Conservation (phyloP, 768 basidiomycete genomes). For the Boletales sp. region DNA sequence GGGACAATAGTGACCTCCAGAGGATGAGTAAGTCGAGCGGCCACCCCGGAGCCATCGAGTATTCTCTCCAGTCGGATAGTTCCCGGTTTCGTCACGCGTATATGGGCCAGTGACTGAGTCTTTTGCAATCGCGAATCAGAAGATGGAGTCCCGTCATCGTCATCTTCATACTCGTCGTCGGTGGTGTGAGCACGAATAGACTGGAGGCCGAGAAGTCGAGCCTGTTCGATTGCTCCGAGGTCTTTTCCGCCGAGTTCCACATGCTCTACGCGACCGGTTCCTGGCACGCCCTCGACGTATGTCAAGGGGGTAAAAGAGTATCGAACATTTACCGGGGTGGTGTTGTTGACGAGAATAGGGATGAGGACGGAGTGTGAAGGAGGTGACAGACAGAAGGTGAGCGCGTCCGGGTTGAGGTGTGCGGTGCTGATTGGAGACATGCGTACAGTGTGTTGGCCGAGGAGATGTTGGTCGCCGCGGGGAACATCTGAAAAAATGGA, state of each 20-base stretch:
- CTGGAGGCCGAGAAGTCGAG: conserved; percentile 51
- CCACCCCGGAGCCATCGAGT: conserved; percentile 62
- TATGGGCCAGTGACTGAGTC: conserved; percentile 70
- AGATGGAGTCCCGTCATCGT: conserved; percentile 32
- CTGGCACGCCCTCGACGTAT: conserved; percentile 36
- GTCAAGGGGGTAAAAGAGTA: conserved; percentile 74
- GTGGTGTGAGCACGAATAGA: conserved; percentile 40
- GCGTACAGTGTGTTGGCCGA: conserved; percentile 87
- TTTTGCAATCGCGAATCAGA: conserved; percentile 55
- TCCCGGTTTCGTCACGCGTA: conserved; percentile 72
- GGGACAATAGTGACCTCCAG: conserved; percentile 71
- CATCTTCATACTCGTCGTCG: conserved; percentile 71
- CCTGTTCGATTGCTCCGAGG: conserved; percentile 62
- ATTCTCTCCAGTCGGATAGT: conserved; percentile 72
- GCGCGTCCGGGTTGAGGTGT: conserved; percentile 72
- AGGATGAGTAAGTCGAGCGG: conserved; percentile 67
- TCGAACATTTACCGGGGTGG: conserved; percentile 62
- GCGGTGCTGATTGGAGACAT: conserved; percentile 95
- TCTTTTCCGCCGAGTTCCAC: conserved; percentile 61
- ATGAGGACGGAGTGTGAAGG: conserved; percentile 57
- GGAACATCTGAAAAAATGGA: conserved; percentile 34
- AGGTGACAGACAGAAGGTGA: conserved; percentile 70
- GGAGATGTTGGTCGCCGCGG: conserved; percentile 55
- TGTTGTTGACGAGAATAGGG: conserved; percentile 89
- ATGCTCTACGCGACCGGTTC: conserved; percentile 46